phyloP scores from a whole-genome alignment of 2,329 filamentous ascomycete species.

The Aspergillus oerlinghausenensis region DNA sequence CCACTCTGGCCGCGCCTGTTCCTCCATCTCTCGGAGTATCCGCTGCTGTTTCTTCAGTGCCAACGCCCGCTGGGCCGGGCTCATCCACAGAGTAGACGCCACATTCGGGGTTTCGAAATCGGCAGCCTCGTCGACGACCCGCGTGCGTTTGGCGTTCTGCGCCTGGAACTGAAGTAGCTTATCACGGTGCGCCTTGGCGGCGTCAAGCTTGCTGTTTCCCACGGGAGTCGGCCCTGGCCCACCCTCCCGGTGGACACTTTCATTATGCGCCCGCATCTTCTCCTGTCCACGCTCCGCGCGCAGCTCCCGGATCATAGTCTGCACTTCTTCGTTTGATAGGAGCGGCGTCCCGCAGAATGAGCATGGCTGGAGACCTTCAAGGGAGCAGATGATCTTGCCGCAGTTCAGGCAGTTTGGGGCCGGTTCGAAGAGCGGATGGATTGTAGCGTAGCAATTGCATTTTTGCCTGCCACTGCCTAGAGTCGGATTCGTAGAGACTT shows the following conservation, averaged over 20 bases:
- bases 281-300: conserved; percentile 82
- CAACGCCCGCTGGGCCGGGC: conserved; percentile 71
- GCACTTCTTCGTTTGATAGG: conserved; percentile 67
- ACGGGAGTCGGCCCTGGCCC: conserved; percentile 25
- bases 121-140: conserved; percentile 78
- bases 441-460: conserved; percentile 83
- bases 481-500: conserved; percentile 85
- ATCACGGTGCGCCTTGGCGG: conserved; percentile 74
- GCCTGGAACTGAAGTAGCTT: conserved; percentile 77
- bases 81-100: conserved; percentile 75
- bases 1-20: conserved; percentile 78
- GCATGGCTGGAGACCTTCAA: conserved; percentile 89
- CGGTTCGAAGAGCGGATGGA: conserved; percentile 83
- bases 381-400: conserved; percentile 91
- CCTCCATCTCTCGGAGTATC: conserved; percentile 77
- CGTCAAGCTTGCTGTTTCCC: conserved; percentile 54
- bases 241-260: conserved; percentile 34
- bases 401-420: conserved; percentile 90
- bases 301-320: conserved; percentile 79
- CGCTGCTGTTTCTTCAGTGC: conserved; percentile 85
- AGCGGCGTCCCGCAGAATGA: conserved; percentile 80
- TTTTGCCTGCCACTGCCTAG: conserved; percentile 59
- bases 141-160: conserved; percentile 78
- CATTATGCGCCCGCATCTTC: conserved; percentile 76
- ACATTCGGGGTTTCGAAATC: conserved; percentile 62